These are phyloP conservation scores for Fistulinella prunicolor DNA, from an alignment of 768 basidiomycete species.

Conservation along the genomic window DNA sequence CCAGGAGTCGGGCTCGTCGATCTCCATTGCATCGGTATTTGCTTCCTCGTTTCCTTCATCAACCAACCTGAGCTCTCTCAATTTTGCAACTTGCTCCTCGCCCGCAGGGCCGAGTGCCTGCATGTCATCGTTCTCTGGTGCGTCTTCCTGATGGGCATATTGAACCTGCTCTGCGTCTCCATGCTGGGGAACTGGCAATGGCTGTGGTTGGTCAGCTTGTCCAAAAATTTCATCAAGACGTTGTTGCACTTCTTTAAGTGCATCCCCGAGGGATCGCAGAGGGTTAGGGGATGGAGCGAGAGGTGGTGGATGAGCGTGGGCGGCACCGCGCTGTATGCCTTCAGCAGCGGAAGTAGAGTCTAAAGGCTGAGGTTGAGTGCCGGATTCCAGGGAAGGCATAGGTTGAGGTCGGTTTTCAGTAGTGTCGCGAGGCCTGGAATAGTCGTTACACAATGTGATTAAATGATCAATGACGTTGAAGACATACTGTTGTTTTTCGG, in stretches of 20 bases:
- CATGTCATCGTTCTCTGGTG: conserved; percentile 67
- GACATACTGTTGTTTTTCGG: conserved; percentile 14
- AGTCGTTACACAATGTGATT: not conserved
- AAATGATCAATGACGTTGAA: not conserved
- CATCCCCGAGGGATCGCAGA: conserved; percentile 79
- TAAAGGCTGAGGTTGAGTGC: conserved; percentile 10
- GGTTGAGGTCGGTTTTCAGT: conserved; percentile 8
- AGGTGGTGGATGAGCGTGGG: conserved; percentile 38
- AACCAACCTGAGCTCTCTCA: conserved; percentile 75
- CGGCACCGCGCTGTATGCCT: conserved; percentile 46
- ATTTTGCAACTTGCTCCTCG: conserved; percentile 77
- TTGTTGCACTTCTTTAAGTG: conserved; percentile 74
- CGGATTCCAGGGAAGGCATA: not conserved
- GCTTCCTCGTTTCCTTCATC: conserved; percentile 52
- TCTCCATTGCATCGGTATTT: conserved; percentile 46
- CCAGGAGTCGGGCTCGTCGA: conserved; percentile 34
- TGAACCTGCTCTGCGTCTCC: conserved; percentile 57
- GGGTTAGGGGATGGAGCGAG: conserved; percentile 45
- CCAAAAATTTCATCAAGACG: conserved; percentile 81
- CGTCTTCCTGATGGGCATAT: conserved; percentile 58
- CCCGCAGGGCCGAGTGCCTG: conserved; percentile 88
- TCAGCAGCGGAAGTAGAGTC: conserved; percentile 36
- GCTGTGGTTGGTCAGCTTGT: conserved; percentile 32
- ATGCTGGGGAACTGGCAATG: conserved; percentile 36
- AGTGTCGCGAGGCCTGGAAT: conserved; percentile 15